Base-by-base conservation (phyloP, 2,329 filamentous ascomycete species). In the Sporothrix schenckii region DNA sequence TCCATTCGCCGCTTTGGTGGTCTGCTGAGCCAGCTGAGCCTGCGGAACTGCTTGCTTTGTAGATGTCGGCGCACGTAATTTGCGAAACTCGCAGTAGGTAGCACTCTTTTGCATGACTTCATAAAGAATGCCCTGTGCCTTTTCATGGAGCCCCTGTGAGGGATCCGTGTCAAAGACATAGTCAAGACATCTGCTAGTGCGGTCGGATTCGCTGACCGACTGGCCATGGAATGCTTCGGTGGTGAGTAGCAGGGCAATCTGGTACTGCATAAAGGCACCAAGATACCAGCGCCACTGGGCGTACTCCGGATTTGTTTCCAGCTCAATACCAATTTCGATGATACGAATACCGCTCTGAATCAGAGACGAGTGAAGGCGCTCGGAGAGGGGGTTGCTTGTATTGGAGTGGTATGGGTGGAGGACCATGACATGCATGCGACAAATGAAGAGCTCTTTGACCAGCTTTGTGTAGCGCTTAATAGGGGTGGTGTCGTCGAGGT, bases 191-290 rank as follows among this genome's bases (percentile, higher is more conserved):
- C 82, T 80, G 90, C 91, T 92, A 71, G 92, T 90, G 10, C 90
- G 85, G 30, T 86, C 84, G 1, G 88, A 87, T 72, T 91, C 84
- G 66, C 83, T 21, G 83, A 63, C 85, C 82, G 68, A 84, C 80
- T 0, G 88, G 86, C 53, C 84, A 83, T 85, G 84, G 76, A 88
- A 90, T 4, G 92, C 80, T 76, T 93, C 90, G 27, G 87, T 85
- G 7, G 92, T 83, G 27, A 94, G 81, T 0, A 93, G 82, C 44
- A 93, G 82, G 0, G 90, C 89, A 4, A 86, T 84, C 75, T 93
- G 91, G 77, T 89, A 92, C 76, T 92, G 91, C 72, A 91, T 89
- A 73, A 91, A 86, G 6, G 91, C 89, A 4, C 90, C 89, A 14
- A 81, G 76, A 74, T 92, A 93, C 91, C 91, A 93, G 1, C 82